Evolutionary conservation across 805 yeast species (phyloP), one percentile per base, ranked within the genome.

Genomic region (Yarrowia phangngaensis): DNA sequence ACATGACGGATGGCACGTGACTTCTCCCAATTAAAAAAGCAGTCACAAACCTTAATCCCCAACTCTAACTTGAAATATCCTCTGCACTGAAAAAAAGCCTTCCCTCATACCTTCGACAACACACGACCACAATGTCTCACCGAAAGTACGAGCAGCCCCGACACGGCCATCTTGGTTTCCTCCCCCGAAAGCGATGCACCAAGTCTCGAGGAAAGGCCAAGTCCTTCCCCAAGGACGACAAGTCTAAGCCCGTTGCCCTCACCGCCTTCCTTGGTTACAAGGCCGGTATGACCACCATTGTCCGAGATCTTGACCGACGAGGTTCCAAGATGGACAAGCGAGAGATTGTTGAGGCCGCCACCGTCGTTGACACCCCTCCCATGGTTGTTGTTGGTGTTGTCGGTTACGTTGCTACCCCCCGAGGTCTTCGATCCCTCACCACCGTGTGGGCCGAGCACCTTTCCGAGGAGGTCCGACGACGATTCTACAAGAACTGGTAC

Each of bases 401-500:
- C 70, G 98, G 98, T 76, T 92, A 92, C 92, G 92, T 92, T 69
- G 98, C 90, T 80, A 89, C 98, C 68, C 98, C 98, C 78, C 89
- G 97, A 81, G 98, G 98, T 78, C 82, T 92, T 71, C 88, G 98
- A 79, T 87, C 98, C 59, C 83, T 92, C 74, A 87, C 97, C 74
- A 92, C 98, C 69, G 98, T 92, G 72, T 92, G 98, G 98, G 98
- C 98, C 70, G 97, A 92, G 82, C 98, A 92, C 79, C 82, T 92
- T 71, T 84, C 95, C 69, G 98, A 92, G 72, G 98, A 92, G 78
- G 81, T 92, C 75, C 90, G 83, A 85, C 87, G 98, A 82, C 87
- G 97, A 81, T 92, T 92, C 95, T 92, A 92, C 96, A 92, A 89
- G 87, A 92, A 90, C 95, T 92, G 98, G 98, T 92, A 86, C 95